Conservation (phyloP, 2,329 filamentous ascomycete genomes). For the Elsinoe ampelina region DNA sequence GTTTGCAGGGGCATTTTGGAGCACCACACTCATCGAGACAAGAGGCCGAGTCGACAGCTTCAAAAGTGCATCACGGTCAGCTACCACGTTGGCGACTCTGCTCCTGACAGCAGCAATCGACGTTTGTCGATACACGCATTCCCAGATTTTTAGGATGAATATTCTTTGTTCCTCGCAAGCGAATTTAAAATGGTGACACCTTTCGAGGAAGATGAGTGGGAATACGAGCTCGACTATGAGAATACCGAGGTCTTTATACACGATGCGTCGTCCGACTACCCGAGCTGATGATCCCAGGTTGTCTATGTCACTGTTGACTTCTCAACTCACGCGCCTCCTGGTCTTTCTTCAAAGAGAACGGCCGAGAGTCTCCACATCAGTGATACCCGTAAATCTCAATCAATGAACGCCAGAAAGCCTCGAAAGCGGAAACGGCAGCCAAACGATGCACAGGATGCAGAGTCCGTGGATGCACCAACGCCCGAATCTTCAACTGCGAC, state of each 20-base stretch:
- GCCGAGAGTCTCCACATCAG: neutral
- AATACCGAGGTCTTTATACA: slow-evolving; percentile 29
- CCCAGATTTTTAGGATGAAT: too few relatives aligned
- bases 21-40: too few relatives aligned
- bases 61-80: too few relatives aligned
- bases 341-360: slow-evolving; percentile 14
- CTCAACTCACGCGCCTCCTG: slow-evolving; percentile 31
- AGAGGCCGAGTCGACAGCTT: too few relatives aligned
- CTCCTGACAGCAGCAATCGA: too few relatives aligned
- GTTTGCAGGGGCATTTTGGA: too few relatives aligned
- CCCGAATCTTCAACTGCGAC: neutral
- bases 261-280: slow-evolving; percentile 51
- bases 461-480: neutral
- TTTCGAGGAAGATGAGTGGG: slow-evolving; percentile 12
- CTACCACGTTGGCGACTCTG: too few relatives aligned
- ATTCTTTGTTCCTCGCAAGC: too few relatives aligned
- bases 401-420: slow-evolving; percentile 9
- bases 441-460: slow-evolving; percentile 3
- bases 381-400: slow-evolving; percentile 7
- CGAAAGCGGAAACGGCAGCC: slow-evolving; percentile 8
- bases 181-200: too few relatives aligned
- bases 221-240: slow-evolving; percentile 26
- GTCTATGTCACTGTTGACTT: slow-evolving; percentile 54
- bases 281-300: slow-evolving; percentile 46
- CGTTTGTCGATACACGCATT: too few relatives aligned